These are phyloP conservation scores for Syzygium oleosum DNA, from an alignment of 345 rosid genomes.

Conservation along the genomic window DNA sequence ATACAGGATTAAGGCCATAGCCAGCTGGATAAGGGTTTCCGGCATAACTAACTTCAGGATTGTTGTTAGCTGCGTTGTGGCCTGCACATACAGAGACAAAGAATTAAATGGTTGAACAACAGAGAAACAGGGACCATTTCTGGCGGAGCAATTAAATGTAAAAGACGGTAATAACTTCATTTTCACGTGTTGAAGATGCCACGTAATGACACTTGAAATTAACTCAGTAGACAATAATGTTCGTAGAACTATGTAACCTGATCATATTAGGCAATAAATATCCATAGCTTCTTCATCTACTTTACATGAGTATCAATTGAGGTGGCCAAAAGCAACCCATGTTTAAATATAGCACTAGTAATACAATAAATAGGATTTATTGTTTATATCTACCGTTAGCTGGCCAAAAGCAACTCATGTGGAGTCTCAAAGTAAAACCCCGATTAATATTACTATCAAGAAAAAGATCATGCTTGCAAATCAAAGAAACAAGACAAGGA, in stretches of 20 bases:
- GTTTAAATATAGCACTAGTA: neutral
- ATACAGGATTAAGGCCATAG: constrained; percentile 80
- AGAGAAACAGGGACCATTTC: neutral
- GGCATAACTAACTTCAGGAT: constrained; percentile 61
- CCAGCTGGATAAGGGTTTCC: constrained; percentile 54
- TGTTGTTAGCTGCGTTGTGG: constrained; percentile 50
- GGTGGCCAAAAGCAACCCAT: neutral
- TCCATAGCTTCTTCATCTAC: neutral
- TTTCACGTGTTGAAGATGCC: neutral
- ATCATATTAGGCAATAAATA: neutral
- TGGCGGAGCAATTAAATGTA: neutral
- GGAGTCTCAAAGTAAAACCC: neutral
- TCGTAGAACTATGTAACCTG: neutral
- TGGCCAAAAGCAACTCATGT: neutral
- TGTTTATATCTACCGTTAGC: neutral
- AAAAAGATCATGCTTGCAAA: neutral
- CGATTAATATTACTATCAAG: neutral
- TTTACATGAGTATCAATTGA: neutral
- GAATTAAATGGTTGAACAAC: neutral
- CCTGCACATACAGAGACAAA: constrained; percentile 33
- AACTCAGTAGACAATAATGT: neutral
- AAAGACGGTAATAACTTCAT: neutral
- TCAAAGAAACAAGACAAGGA: neutral
- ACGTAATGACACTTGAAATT: neutral
- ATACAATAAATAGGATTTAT: neutral